Conservation (phyloP, 768 basidiomycete species). For the Asterophora lycoperdoides region DNA sequence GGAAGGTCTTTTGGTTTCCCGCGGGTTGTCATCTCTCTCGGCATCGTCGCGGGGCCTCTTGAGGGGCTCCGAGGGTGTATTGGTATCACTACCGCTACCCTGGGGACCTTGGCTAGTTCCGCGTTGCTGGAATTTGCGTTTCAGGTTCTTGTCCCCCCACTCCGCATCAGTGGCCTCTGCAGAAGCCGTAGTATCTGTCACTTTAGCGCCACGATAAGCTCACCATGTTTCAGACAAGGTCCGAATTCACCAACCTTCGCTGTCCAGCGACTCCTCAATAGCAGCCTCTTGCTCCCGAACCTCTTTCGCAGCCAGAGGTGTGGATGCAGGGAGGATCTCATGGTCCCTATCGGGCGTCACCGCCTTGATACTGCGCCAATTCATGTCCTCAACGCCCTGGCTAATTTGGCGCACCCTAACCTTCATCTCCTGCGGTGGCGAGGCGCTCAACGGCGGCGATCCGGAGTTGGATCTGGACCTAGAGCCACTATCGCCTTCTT, state of each 20-base stretch:
- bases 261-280: conserved; percentile 6
- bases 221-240: not conserved
- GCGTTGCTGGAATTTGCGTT: conserved; percentile 67
- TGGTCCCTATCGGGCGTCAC: conserved; percentile 26
- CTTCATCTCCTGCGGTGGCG: conserved; percentile 78
- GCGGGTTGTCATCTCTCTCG: conserved; percentile 59
- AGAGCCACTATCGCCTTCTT: conserved; percentile 50
- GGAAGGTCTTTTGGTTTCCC: conserved; percentile 54
- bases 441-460: conserved; percentile 47
- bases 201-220: conserved; percentile 5
- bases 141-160: conserved; percentile 55
- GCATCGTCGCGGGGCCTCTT: conserved; percentile 63
- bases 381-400: conserved; percentile 74
- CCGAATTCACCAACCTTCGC: conserved; percentile 6
- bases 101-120: conserved; percentile 60
- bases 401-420: conserved; percentile 70
- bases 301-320: conserved; percentile 5
- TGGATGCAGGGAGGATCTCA: conserved; percentile 16
- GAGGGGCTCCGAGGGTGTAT: conserved; percentile 33
- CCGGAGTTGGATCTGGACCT: conserved; percentile 40
- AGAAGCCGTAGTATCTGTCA: not conserved
- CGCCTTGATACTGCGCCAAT: conserved; percentile 53
- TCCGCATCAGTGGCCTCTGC: conserved; percentile 38
- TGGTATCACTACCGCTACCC: conserved; percentile 27
- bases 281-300: conserved; percentile 4